These are phyloP conservation scores for Dryas drummondii DNA, from an alignment of 306 rosid genomes.

Conservation along the genomic window DNA sequence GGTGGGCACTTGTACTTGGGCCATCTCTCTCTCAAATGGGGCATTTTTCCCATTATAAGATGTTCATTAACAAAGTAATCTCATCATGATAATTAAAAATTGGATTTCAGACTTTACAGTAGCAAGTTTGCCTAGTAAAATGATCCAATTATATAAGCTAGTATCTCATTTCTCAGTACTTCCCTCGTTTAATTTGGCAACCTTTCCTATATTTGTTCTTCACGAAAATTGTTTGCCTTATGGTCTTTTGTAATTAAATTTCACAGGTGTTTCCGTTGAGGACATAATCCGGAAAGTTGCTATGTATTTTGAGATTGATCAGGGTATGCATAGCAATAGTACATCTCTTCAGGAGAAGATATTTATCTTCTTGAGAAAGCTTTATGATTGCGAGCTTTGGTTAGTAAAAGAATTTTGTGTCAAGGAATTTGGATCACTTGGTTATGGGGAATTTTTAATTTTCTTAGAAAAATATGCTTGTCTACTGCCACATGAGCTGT, in stretches of 20 bases:
- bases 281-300: conserved; percentile 60
- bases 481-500: conserved; percentile 61
- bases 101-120: no score
- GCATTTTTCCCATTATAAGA: no score
- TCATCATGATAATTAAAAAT: no score
- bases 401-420: conserved; percentile 63
- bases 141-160: background rate
- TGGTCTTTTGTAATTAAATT: conserved; percentile 21
- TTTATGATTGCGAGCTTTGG: conserved; percentile 70
- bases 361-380: conserved; percentile 52
- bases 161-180: background rate
- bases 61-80: no score
- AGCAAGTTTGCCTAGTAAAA: background rate
- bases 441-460: conserved; percentile 66
- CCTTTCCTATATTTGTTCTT: background rate
- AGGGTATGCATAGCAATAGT: conserved; percentile 29
- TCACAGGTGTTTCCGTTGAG: conserved; percentile 58
- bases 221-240: conserved; percentile 20
- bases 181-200: background rate
- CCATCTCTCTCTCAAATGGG: no score
- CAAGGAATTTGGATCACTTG: conserved; percentile 66
- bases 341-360: conserved; percentile 34
- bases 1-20: no score
- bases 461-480: conserved; percentile 56
- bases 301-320: conserved; percentile 50